Base-by-base conservation (phyloP, 2,329 filamentous ascomycete genomes). In the Leptoxyphium fumago region DNA sequence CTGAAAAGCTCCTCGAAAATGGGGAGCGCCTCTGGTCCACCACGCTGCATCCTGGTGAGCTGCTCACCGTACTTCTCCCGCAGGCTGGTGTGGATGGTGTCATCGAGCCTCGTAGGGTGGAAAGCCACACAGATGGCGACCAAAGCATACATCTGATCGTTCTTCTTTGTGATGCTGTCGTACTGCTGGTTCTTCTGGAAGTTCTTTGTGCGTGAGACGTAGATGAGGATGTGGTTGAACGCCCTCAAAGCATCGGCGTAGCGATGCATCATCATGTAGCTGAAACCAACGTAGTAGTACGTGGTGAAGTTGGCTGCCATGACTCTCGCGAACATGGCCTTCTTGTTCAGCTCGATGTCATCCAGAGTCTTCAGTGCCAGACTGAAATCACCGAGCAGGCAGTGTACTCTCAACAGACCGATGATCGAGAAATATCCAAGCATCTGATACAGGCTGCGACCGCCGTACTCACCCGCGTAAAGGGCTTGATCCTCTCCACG, bases 201-300 rank as follows among this genome's bases (percentile, higher is more conserved):
- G 76, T 96, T 96, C 84, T 98, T 98, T 62, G 91, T 98, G 60
- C 91, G 77, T 55, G 87, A 94, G 54, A 98, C 88, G 70, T 96
- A 98, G 70, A 98, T 83, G 58, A 98, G 80, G 67, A 98, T 98
- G 77, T 98, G 91, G 75, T 85, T 94, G 80, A 98, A 98, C 82
- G 95, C 94, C 75, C 89, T 87, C 71, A 98, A 95, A 66, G 91
- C 91, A 68, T 98, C 91, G 68, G 87, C 85, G 65, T 98, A 98
- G 64, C 91, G 85, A 71, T 91, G 87, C 85, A 96, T 94, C 91
- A 98, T 98, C 89, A 98, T 96, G 82, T 98, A 98, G 55, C 86
- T 94, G 79, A 98, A 98, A 56, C 91, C 91, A 50, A 98, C 89
- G 66, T 96, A 96, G 79, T 98, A 98, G 78, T 96, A 98, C 53